Evolutionary conservation across 2,329 filamentous ascomycete genomes (phyloP).

Genomic region (Scedosporium apiospermum): DNA sequence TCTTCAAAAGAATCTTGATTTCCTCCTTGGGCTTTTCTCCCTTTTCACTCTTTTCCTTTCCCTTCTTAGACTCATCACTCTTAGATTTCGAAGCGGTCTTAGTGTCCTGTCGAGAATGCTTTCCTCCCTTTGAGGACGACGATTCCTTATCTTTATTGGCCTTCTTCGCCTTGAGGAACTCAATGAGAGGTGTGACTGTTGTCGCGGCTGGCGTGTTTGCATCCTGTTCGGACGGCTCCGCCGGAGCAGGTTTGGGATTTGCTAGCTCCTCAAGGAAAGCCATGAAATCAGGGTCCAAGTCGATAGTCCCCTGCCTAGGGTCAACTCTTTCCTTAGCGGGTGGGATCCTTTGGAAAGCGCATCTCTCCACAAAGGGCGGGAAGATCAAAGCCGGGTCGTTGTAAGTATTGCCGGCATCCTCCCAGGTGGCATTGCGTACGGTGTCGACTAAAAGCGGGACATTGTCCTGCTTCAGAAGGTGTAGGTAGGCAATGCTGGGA

Average conservation of each 20-base stretch:
- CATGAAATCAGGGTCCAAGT: constrained; percentile 94
- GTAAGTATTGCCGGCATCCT: constrained; percentile 71
- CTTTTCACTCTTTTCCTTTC: constrained; percentile 50
- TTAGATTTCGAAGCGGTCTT: constrained; percentile 39
- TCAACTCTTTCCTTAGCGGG: constrained; percentile 67
- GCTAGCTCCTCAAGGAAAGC: constrained; percentile 72
- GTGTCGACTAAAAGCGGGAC: constrained; percentile 58
- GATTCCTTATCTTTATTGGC: constrained; percentile 58
- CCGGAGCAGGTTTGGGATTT: constrained; percentile 51
- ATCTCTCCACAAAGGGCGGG: constrained; percentile 71
- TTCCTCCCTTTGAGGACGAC: constrained; percentile 39
- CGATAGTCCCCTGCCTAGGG: constrained; percentile 84
- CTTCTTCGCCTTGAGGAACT: constrained; percentile 87
- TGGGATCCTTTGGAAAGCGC: constrained; percentile 76
- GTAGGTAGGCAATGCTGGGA: constrained; percentile 73
- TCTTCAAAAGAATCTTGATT: constrained; percentile 55
- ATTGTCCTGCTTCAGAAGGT: constrained; percentile 62
- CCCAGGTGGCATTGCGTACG: constrained; percentile 61
- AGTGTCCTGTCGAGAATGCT: constrained; percentile 46
- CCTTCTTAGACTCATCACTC: constrained; percentile 43
- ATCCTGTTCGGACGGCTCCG: constrained; percentile 39
- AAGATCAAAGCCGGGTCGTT: constrained; percentile 65
- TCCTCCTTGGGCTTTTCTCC: constrained; percentile 48
- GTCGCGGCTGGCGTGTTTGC: constrained; percentile 30
- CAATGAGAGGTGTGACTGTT: constrained; percentile 68